These are phyloP conservation scores for Micractinium sp. DNA, from an alignment of 139 green algal species.

Conservation along the genomic window DNA sequence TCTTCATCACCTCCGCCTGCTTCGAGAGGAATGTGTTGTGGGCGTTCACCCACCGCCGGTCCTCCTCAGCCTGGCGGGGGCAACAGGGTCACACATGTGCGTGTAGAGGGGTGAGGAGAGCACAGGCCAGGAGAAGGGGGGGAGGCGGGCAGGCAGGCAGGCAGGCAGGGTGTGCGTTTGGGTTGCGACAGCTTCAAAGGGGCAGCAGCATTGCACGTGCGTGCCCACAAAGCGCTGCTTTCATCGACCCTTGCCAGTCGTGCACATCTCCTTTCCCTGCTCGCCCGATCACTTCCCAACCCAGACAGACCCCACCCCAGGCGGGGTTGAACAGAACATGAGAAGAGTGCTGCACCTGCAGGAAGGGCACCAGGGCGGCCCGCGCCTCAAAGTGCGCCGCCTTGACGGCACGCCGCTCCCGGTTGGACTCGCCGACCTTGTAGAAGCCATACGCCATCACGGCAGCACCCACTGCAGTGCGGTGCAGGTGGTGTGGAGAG, in stretches of 20 bases:
- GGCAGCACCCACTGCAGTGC: conserved; percentile 16
- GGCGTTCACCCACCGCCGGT: conserved; percentile 67
- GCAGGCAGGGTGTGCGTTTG: too few relatives aligned
- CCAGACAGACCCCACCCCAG: too few relatives aligned
- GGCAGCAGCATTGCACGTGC: too few relatives aligned
- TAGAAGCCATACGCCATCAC: conserved; percentile 94
- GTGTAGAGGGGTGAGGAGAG: too few relatives aligned
- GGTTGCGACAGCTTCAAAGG: too few relatives aligned
- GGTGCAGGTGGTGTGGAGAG: background rate
- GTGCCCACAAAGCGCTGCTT: too few relatives aligned
- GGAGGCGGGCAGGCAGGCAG: too few relatives aligned
- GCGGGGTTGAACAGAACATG: too few relatives aligned
- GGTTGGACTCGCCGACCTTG: conserved; percentile 71
- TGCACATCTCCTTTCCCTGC: background rate
- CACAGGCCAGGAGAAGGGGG: too few relatives aligned
- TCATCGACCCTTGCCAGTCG: too few relatives aligned
- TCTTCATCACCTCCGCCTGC: conserved; percentile 78
- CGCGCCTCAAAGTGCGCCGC: conserved; percentile 62
- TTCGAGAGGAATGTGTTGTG: conserved; percentile 46
- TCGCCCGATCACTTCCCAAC: background rate
- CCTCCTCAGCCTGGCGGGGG: conserved; percentile 68
- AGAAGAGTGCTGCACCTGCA: conserved; percentile 59
- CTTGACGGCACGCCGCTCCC: conserved; percentile 44
- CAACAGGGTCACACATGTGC: too few relatives aligned
- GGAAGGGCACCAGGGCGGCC: conserved; percentile 63